Conservation (phyloP, 768 basidiomycete species). For the Suillus subaureus region DNA sequence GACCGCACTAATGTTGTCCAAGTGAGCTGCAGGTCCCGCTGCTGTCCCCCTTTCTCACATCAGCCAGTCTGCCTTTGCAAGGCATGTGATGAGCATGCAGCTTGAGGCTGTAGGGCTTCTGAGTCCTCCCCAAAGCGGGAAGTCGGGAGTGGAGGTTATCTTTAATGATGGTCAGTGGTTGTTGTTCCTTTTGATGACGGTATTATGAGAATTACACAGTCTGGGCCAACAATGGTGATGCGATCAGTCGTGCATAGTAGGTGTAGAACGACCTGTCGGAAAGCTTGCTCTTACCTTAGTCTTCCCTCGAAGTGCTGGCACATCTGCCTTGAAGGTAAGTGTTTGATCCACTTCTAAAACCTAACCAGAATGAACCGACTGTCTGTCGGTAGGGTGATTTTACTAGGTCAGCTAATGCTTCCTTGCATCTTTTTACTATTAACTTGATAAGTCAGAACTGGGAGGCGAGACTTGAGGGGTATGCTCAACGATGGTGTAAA, state of each 20-base stretch:
- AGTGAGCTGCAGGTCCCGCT: conserved; percentile 40
- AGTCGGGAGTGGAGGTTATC: conserved; percentile 65
- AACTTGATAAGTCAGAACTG: conserved; percentile 59
- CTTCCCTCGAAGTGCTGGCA: conserved; percentile 72
- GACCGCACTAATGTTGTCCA: conserved; percentile 96
- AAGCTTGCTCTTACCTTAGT: background rate
- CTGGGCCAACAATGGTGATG: conserved; percentile 99
- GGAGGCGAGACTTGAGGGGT: conserved; percentile 91
- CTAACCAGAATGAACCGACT: background rate
- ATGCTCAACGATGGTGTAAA: conserved; percentile 96
- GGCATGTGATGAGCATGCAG: conserved; percentile 77
- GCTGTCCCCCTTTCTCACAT: conserved; percentile 11
- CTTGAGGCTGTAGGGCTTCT: conserved; percentile 72
- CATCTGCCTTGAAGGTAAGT: conserved; percentile 87
- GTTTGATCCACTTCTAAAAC: background rate
- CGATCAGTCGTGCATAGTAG: conserved; percentile 86
- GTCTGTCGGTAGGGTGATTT: conserved; percentile 68
- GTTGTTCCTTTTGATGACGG: background rate
- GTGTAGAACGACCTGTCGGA: conserved; percentile 27
- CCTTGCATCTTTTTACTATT: conserved; percentile 7
- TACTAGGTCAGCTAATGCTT: conserved; percentile 56
- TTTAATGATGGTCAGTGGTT: conserved; percentile 71
- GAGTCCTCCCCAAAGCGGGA: conserved; percentile 52
- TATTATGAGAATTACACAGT: conserved; percentile 42
- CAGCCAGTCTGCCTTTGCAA: conserved; percentile 83